These are phyloP conservation scores for Hansenula anomala DNA, from an alignment of 1,139 yeast genomes.

Conservation along the genomic window DNA sequence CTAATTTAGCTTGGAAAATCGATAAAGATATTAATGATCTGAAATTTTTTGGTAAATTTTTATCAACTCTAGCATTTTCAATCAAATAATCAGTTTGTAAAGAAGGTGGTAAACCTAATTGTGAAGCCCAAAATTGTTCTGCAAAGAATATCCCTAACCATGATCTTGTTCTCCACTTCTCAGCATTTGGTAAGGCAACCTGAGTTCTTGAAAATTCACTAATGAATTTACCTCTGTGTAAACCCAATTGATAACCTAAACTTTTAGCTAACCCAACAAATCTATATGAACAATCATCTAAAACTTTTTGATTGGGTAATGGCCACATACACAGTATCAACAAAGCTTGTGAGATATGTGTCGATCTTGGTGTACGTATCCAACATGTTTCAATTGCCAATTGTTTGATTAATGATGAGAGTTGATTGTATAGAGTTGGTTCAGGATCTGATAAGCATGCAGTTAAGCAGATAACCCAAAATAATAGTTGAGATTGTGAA, in stretches of 20 bases:
- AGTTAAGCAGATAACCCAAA: constrained; percentile 88
- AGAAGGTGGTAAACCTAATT: constrained; percentile 83
- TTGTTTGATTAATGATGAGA: constrained; percentile 77
- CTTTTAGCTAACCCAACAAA: constrained; percentile 85
- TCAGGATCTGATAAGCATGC: constrained; percentile 86
- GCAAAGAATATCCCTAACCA: constrained; percentile 88
- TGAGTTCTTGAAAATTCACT: constrained; percentile 90
- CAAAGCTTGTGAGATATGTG: constrained; percentile 88
- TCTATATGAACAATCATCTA: constrained; percentile 89
- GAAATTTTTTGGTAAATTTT: constrained; percentile 63
- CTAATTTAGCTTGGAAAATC: constrained; percentile 79
- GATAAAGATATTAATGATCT: constrained; percentile 70
- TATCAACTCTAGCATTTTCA: constrained; percentile 73
- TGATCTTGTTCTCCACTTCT: constrained; percentile 89
- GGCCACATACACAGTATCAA: constrained; percentile 88
- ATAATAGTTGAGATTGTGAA: constrained; percentile 75
- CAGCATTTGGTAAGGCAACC: constrained; percentile 84
- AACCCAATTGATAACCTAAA: constrained; percentile 81
- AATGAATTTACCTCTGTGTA: constrained; percentile 89
- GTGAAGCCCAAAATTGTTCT: constrained; percentile 89
- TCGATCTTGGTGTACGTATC: constrained; percentile 89
- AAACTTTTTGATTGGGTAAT: constrained; percentile 83
- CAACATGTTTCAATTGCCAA: constrained; percentile 91
- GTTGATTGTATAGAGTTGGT: constrained; percentile 71
- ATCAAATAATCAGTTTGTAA: constrained; percentile 79